Conservation (phyloP, 2,329 filamentous ascomycete species). For the Colletotrichum falcatum region DNA sequence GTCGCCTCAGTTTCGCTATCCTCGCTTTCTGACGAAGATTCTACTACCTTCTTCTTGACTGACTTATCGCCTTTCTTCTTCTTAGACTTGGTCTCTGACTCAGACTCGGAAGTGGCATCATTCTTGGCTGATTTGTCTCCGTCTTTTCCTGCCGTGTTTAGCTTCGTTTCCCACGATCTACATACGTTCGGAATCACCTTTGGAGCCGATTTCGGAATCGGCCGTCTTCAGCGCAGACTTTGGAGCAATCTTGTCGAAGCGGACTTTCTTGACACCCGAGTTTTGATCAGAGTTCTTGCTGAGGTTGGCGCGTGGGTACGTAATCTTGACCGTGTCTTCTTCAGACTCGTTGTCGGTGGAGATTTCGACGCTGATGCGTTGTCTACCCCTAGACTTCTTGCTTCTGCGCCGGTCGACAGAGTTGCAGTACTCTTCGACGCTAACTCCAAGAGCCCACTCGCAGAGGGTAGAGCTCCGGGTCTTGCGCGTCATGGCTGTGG, state of each 20-base stretch:
- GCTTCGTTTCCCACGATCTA: slow-evolving; percentile 20
- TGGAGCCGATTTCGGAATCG: slow-evolving; percentile 34
- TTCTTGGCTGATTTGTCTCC: slow-evolving; percentile 11
- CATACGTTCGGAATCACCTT: slow-evolving; percentile 31
- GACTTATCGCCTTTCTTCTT: slow-evolving; percentile 27
- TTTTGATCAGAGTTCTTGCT: slow-evolving; percentile 2
- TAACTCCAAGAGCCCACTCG: slow-evolving; percentile 57
- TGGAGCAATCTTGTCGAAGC: slow-evolving; percentile 51
- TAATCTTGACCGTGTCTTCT: slow-evolving; percentile 61
- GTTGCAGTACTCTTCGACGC: slow-evolving; percentile 47
- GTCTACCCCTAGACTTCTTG: slow-evolving; percentile 45
- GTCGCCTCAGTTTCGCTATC: slow-evolving; percentile 43
- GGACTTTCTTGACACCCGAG: slow-evolving; percentile 55
- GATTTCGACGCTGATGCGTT: slow-evolving; percentile 51
- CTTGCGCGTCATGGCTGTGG: slow-evolving; percentile 33
- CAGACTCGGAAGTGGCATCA: slow-evolving; percentile 38
- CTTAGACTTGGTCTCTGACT: slow-evolving; percentile 24
- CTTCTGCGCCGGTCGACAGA: slow-evolving; percentile 28
- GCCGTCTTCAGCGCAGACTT: slow-evolving; percentile 55
- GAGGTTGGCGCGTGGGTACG: slow-evolving; percentile 57
- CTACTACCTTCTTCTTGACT: slow-evolving; percentile 38
- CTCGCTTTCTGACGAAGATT: slow-evolving; percentile 36
- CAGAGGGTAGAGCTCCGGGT: slow-evolving; percentile 46
- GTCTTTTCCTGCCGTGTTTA: slow-evolving; percentile 27
- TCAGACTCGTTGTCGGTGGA: slow-evolving; percentile 65